phyloP scores from a whole-genome alignment of 2,329 filamentous ascomycete genomes.

The Scedosporium aurantiacum region DNA sequence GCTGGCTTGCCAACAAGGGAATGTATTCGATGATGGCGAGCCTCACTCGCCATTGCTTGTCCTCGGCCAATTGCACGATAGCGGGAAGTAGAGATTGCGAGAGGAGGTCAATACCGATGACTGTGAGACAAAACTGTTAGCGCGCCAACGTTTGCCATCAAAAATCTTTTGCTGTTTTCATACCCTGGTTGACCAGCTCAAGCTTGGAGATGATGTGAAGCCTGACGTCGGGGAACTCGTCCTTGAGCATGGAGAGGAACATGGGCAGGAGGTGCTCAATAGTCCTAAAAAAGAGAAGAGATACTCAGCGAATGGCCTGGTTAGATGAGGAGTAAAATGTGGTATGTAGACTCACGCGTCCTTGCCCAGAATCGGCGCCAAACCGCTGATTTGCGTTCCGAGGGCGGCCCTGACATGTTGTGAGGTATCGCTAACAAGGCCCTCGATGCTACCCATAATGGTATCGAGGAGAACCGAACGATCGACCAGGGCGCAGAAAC shows the following conservation, averaged over 20 bases:
- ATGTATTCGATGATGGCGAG: conserved; percentile 99
- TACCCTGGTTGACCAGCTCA: conserved; percentile 92
- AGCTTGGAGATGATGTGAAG: conserved; percentile 99
- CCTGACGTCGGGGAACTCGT: conserved; percentile 95
- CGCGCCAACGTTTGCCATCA: background rate
- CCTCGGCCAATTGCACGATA: conserved; percentile 93
- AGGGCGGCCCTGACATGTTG: conserved; percentile 94
- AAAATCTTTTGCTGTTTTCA: conserved; percentile 11
- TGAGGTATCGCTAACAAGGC: conserved; percentile 88
- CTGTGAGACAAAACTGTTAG: conserved; percentile 30
- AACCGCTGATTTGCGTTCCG: conserved; percentile 90
- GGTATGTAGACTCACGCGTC: conserved; percentile 59
- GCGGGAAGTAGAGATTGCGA: conserved; percentile 94
- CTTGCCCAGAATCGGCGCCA: conserved; percentile 94
- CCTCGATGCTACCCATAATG: conserved; percentile 93
- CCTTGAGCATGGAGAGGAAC: conserved; percentile 99
- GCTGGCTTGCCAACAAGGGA: conserved; percentile 84
- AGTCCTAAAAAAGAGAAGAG: conserved; percentile 44
- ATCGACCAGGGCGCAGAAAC: conserved; percentile 87
- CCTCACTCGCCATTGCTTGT: conserved; percentile 98
- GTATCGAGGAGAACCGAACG: conserved; percentile 81
- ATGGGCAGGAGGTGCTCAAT: conserved; percentile 95
- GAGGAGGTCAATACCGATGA: conserved; percentile 94
- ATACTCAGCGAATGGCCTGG: conserved; percentile 10
- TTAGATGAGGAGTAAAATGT: background rate